Evolutionary conservation across 1,139 yeast genomes (phyloP).

Genomic region (Diutina neorugosa): DNA sequence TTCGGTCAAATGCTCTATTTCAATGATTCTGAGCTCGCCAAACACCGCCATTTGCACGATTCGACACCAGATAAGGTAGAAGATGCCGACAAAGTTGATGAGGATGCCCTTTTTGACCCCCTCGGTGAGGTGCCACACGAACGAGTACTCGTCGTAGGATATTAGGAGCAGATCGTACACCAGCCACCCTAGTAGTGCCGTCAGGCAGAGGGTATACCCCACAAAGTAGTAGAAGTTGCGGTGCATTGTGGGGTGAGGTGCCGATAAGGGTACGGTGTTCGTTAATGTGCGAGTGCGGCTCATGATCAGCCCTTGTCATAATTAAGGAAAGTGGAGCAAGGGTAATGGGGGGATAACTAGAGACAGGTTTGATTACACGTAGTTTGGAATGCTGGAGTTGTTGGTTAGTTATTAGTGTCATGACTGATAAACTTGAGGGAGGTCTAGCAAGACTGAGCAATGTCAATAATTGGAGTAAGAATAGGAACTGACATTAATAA

Average conservation of each 20-base stretch:
- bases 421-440: no score
- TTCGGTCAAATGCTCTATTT: conserved; percentile 67
- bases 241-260: neutral
- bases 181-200: conserved; percentile 3
- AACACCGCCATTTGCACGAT: conserved; percentile 15
- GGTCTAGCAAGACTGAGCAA: no score
- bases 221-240: conserved; percentile 1
- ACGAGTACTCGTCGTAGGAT: neutral
- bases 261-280: neutral
- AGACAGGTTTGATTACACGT: no score
- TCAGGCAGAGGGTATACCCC: neutral
- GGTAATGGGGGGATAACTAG: no score
- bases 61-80: conserved; percentile 28
- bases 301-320: no score
- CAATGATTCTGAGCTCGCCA: conserved; percentile 51
- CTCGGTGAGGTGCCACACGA: conserved; percentile 6
- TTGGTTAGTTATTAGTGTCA: no score
- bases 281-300: neutral
- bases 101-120: conserved; percentile 7
- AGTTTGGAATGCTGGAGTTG: no score
- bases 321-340: no score
- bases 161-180: conserved; percentile 2
- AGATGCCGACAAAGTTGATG: conserved; percentile 12
- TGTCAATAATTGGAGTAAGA: no score
- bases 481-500: no score